Conservation (phyloP, 345 rosid species). For the Heritiera littoralis region DNA sequence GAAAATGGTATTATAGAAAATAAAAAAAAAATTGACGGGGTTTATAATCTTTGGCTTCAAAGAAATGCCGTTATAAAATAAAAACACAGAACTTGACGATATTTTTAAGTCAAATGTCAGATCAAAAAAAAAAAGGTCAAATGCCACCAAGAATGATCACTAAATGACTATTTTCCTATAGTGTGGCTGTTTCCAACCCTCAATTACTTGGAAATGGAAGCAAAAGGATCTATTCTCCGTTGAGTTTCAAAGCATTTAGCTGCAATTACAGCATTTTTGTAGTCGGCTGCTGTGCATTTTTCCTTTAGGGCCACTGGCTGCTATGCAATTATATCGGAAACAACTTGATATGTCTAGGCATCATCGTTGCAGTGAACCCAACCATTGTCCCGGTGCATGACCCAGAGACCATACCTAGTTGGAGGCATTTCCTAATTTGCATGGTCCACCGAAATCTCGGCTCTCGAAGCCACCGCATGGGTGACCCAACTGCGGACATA, state of each 20-base stretch:
- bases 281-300: no score
- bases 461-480: neutral
- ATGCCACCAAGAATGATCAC: no score
- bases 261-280: neutral
- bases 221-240: neutral
- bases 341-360: neutral
- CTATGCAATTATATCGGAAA: constrained; percentile 4
- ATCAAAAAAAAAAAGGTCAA: no score
- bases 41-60: no score
- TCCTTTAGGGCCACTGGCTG: neutral
- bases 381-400: neutral
- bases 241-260: neutral
- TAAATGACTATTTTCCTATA: no score
- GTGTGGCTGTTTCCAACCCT: neutral
- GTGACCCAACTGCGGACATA: constrained; percentile 15
- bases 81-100: no score
- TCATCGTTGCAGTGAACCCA: neutral
- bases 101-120: no score
- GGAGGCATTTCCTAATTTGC: neutral
- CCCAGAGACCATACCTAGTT: neutral
- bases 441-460: constrained; percentile 10
- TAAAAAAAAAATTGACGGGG: no score
- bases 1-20: no score
- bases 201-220: neutral
- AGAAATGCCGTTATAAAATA: no score